Percentiles rank a stretch among this genome's conserved stretches.
These are phyloP conservation scores for Monosporozyma solicola DNA, from an alignment of 805 yeast species.

Conservation along the genomic window DNA sequence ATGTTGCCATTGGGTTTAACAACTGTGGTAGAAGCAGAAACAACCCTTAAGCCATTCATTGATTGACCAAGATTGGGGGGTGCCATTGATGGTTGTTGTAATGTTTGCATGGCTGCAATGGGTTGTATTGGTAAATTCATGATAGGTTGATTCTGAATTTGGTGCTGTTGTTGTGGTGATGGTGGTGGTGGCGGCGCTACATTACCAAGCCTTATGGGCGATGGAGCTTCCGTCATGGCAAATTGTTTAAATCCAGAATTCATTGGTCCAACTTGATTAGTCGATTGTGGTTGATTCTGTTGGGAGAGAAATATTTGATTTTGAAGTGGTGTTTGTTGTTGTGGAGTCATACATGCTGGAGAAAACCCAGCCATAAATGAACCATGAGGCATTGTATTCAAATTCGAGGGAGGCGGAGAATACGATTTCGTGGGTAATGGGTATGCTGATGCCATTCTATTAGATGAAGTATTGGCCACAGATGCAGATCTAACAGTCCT, in stretches of 20 bases:
- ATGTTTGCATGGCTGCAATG: neutral
- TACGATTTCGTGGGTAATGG: neutral
- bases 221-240: neutral
- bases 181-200: neutral
- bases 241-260: neutral
- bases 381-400: neutral
- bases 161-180: neutral
- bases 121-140: neutral
- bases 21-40: constrained; percentile 3
- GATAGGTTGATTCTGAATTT: neutral
- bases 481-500: neutral
- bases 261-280: neutral
- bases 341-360: neutral
- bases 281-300: neutral
- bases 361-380: neutral
- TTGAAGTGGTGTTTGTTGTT: neutral
- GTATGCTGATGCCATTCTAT: neutral
- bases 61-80: neutral
- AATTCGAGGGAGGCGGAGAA: neutral
- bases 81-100: neutral
- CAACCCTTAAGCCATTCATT: neutral
- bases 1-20: neutral
- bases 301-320: neutral
- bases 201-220: neutral
- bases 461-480: neutral